A percentile compares a stretch with the other conserved stretches of the same genome.
Evolutionary conservation across 208 protist species (phyloP).

Genomic region (Acanthamoeba castellanii): DNA sequence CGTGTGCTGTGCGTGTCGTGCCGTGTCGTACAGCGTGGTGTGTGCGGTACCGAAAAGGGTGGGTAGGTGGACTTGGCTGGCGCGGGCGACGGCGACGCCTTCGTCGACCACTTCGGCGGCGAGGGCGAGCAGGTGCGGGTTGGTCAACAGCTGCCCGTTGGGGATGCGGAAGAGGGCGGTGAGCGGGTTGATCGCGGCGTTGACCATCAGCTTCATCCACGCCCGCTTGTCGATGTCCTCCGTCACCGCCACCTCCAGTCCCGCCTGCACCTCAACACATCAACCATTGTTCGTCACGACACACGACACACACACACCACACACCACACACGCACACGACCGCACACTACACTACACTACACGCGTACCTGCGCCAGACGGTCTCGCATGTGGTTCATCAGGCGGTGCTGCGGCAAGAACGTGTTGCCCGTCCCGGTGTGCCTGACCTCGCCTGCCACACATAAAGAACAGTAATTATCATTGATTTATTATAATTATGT

Average conservation of each 20-base stretch:
- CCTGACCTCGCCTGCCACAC: not conserved
- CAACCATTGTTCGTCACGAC: not conserved
- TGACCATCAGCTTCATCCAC: conserved; percentile 42
- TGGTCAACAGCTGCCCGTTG: not conserved
- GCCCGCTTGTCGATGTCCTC: not conserved
- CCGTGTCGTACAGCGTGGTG: not conserved
- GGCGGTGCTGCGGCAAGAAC: not conserved
- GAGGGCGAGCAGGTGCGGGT: not conserved
- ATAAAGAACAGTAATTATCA: not conserved
- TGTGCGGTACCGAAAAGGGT: not conserved
- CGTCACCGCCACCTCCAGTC: not conserved
- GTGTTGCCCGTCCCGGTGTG: not conserved
- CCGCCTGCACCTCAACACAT: not conserved
- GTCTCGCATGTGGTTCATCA: not conserved
- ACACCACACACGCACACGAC: not conserved
- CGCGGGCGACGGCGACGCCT: not conserved
- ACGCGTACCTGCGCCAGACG: not conserved
- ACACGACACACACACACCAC: too few species aligned
- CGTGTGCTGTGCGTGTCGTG: too few species aligned
- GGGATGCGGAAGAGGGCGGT: conserved; percentile 24
- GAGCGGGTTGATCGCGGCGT: conserved; percentile 33
- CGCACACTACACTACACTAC: too few species aligned
- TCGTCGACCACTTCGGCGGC: not conserved
- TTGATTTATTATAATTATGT: too few species aligned
- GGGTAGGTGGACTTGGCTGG: not conserved